These are phyloP conservation scores for Paragyromitra xinjiangensis DNA, from an alignment of 495 filamentous ascomycete genomes.

Conservation along the genomic window DNA sequence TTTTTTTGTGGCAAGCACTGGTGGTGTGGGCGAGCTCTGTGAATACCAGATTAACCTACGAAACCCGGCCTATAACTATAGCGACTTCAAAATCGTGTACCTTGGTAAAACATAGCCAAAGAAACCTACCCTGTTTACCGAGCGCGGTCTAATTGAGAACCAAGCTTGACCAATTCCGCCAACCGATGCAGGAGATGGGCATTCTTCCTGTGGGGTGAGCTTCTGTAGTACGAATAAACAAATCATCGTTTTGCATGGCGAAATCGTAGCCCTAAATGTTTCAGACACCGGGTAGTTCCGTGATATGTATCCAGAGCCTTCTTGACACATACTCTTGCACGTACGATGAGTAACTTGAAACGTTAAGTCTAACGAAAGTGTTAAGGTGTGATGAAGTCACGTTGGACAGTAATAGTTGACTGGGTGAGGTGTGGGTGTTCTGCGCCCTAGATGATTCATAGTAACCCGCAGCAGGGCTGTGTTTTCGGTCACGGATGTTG, in stretches of 20 bases:
- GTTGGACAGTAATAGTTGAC: background rate
- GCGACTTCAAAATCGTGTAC: background rate
- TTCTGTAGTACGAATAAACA: background rate
- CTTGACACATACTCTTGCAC: background rate
- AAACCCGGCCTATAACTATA: too few species aligned
- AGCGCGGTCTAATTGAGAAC: background rate
- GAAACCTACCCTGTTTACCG: background rate
- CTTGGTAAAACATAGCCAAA: background rate
- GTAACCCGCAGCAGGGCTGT: too few species aligned
- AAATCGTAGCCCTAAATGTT: slow-evolving; percentile 8
- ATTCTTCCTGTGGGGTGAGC: background rate
- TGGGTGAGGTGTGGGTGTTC: background rate
- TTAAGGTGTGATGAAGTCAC: background rate
- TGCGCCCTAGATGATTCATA: background rate
- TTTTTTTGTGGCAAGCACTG: background rate
- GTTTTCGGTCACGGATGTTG: background rate
- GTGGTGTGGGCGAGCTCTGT: background rate
- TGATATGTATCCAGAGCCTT: slow-evolving; percentile 3
- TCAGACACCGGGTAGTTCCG: background rate
- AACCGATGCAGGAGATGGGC: background rate
- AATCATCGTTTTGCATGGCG: background rate
- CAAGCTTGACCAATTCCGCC: background rate
- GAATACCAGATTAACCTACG: background rate
- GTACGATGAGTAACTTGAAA: background rate
- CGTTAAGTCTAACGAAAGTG: background rate